These are phyloP conservation scores for Thraustochytrium sp. DNA, from an alignment of 352 stramenopile genomes.

Conservation along the genomic window DNA sequence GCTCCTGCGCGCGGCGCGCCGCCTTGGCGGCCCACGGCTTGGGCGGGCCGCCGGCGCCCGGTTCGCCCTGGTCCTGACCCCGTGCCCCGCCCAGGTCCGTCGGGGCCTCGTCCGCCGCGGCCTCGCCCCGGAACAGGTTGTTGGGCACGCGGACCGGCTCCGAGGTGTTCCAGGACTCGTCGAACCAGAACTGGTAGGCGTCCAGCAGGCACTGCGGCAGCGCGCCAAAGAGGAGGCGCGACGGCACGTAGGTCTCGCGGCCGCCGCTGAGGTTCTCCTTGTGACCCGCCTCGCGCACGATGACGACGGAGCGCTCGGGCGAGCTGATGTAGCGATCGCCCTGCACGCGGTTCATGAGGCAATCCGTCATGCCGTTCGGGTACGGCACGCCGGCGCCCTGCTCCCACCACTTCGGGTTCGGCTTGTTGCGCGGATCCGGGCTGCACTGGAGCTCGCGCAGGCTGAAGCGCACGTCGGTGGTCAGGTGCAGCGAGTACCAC, in stretches of 20 bases:
- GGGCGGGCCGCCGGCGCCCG: neutral
- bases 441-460: constrained; percentile 45
- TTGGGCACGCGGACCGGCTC: constrained; percentile 50
- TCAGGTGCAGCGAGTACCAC: constrained; percentile 46
- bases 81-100: neutral
- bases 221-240: constrained; percentile 70
- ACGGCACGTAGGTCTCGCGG: constrained; percentile 67
- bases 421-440: neutral
- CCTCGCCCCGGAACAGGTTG: constrained; percentile 60
- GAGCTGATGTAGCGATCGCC: neutral
- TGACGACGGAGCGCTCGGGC: constrained; percentile 3
- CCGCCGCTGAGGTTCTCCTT: constrained; percentile 44
- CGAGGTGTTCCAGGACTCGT: constrained; percentile 51
- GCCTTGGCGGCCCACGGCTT: constrained; percentile 54
- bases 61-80: neutral
- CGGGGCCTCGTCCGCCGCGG: constrained; percentile 52
- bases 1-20: constrained; percentile 64
- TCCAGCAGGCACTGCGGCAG: constrained; percentile 74
- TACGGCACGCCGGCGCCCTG: constrained; percentile 42
- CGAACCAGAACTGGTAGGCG: constrained; percentile 77
- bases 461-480: constrained; percentile 45
- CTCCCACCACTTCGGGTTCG: constrained; percentile 43
- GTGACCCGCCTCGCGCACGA: constrained; percentile 41
- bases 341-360: constrained; percentile 22
- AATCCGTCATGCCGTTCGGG: constrained; percentile 1